phyloP scores from a whole-genome alignment of 1,284 basidiomycete genomes.

The Ustilago esculenta region DNA sequence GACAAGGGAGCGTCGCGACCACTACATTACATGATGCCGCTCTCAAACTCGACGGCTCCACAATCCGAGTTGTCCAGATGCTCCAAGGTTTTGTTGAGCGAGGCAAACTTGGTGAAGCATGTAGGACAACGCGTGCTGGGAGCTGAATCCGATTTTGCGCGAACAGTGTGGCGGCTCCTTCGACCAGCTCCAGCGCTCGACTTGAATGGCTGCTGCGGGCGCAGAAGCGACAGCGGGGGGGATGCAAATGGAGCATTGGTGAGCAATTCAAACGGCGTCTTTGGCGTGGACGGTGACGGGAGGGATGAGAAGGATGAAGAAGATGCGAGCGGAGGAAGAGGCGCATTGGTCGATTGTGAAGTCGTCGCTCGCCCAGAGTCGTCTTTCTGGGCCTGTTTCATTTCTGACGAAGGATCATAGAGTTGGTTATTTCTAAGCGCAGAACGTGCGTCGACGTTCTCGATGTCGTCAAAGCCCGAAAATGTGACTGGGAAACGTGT shows the following conservation, averaged over 20 bases:
- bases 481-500: conserved; percentile 10
- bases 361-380: not conserved
- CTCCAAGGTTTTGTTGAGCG: conserved; percentile 26
- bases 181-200: conserved; percentile 2
- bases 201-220: conserved; percentile 4
- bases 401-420: conserved; percentile 8
- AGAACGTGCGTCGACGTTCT: not conserved
- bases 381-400: not conserved
- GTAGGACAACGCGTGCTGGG: conserved; percentile 39
- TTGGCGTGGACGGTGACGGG: conserved; percentile 16
- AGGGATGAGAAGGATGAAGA: conserved; percentile 18
- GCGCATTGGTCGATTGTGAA: conserved; percentile 2
- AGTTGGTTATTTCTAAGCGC: conserved; percentile 1
- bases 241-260: conserved; percentile 9
- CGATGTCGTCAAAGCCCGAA: not conserved
- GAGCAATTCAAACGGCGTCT: conserved; percentile 14
- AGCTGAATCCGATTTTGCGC: conserved; percentile 25
- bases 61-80: conserved; percentile 41
- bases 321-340: conserved; percentile 6
- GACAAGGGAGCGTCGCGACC: too few relatives aligned
- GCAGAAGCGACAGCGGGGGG: conserved; percentile 6
- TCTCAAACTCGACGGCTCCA: conserved; percentile 39
- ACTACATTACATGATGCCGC: conserved; percentile 23
- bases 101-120: conserved; percentile 31
- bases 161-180: conserved; percentile 13